Evolutionary conservation across 176 grass and related monocot genomes (phyloP), one percentile per base, ranked within the genome.

Genomic region (Themeda triandra): DNA sequence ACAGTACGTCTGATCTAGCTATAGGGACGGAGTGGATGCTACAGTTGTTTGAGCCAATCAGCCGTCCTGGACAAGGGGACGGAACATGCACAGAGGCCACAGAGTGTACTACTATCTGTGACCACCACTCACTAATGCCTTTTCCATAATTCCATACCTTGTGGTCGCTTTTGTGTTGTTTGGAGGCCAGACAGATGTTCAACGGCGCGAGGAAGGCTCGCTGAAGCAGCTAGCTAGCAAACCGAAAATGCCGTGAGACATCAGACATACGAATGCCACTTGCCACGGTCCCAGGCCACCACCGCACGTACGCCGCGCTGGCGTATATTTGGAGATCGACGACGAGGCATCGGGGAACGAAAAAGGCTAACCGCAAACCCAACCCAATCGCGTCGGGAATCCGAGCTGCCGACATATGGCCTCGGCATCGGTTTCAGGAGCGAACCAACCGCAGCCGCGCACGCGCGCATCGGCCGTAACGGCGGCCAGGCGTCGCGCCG

Each of bases 361-460:
- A 37, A 81, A 81, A 69, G 17, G 31, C 4, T 3, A 49, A 53
- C 5, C 63, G 4, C 30, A 25, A 36, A 10, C 44, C 19, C 10
- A 80, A 33, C 18, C 63, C 42, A 68, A 81, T 69, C 64, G 78
- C 63, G 41, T 35, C 78, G 46, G 78, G 71, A 19, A 19, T 15
- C 46, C 21, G 28, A 45, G 56, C 42, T 88, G 66, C 86, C 86
- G 80, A 88, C 86, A 83, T 60, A 8, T 78, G 14, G 76, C n/a
- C 59, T 15, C 73, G 25, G 78, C 66, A 8, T 82, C 49, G 80
- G 80, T 29, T 82, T 62, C 76, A 29, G 31, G 21, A 29, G 54
- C 39, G 28, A 35, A 8, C 81, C 82, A 54, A 69, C 78, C 63
- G 77, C 15, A 0, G 75, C 0, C 49, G 49, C 67, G 15, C 79